phyloP scores from a whole-genome alignment of 2,329 filamentous ascomycete genomes.

The Pseudocercospora vitis region DNA sequence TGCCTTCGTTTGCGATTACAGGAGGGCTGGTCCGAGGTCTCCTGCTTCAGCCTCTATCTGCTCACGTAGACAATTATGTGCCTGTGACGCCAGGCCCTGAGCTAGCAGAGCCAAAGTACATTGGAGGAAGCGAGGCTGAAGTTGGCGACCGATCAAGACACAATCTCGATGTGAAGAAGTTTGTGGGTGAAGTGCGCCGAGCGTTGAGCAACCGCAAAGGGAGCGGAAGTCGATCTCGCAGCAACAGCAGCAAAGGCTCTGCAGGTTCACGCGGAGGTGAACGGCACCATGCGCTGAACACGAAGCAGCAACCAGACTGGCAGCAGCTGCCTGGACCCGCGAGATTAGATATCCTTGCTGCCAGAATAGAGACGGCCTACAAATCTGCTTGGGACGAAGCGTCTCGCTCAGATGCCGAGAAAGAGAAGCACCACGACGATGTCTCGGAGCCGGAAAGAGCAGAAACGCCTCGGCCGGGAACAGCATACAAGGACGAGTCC shows the following conservation, averaged over 20 bases:
- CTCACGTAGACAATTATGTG: conserved; percentile 64
- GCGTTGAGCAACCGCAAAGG: conserved; percentile 62
- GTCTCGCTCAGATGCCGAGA: conserved; percentile 10
- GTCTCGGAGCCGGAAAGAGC: conserved; percentile 9
- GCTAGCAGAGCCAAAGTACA: conserved; percentile 19
- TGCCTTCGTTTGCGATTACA: conserved; percentile 66
- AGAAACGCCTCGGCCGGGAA: conserved; percentile 19
- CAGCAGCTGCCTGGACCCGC: conserved; percentile 33
- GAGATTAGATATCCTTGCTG: conserved; percentile 65
- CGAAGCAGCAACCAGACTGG: conserved; percentile 25
- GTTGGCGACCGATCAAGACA: conserved; percentile 37
- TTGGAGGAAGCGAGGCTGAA: conserved; percentile 16
- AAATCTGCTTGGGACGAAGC: conserved; percentile 25
- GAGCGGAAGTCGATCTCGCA: conserved; percentile 21
- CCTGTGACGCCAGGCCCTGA: conserved; percentile 50
- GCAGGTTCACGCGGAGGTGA: conserved; percentile 11
- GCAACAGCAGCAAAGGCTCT: conserved; percentile 45
- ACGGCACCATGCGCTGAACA: conserved; percentile 13
- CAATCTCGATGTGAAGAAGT: conserved; percentile 73
- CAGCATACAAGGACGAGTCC: conserved; percentile 17
- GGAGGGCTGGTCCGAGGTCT: conserved; percentile 87
- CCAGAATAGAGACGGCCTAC: conserved; percentile 40
- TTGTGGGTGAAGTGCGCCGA: conserved; percentile 82
- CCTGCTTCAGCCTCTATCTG: conserved; percentile 75
- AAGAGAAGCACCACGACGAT: not conserved